Evolutionary conservation across 352 stramenopile species (phyloP).

Genomic region (Phytophthora litchii): DNA sequence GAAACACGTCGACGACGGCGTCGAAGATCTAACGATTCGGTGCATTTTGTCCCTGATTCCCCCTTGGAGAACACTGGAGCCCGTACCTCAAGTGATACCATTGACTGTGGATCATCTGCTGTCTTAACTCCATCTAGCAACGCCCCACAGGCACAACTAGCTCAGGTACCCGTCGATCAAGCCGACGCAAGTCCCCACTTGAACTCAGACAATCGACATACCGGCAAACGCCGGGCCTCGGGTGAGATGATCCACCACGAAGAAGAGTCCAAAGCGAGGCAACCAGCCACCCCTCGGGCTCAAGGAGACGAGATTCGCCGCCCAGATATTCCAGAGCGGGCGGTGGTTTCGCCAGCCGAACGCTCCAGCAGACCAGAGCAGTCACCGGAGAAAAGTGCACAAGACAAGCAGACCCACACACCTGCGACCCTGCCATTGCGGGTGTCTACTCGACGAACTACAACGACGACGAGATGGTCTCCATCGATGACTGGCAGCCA

Average conservation of each 20-base stretch:
- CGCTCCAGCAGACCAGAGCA: not conserved
- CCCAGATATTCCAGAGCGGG: slow-evolving; percentile 22
- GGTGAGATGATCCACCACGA: slow-evolving; percentile 28
- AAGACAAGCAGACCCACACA: slow-evolving; percentile 2
- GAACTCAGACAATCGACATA: slow-evolving; percentile 14
- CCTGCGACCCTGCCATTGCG: slow-evolving; percentile 8
- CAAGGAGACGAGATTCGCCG: slow-evolving; percentile 21
- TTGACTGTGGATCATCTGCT: slow-evolving; percentile 31
- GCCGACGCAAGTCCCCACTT: slow-evolving; percentile 2
- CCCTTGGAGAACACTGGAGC: slow-evolving; percentile 10
- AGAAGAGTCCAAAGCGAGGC: slow-evolving; percentile 15
- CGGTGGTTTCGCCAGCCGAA: slow-evolving; percentile 18
- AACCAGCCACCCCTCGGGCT: slow-evolving; percentile 1
- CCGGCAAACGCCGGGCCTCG: slow-evolving; percentile 27
- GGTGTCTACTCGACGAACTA: slow-evolving; percentile 33
- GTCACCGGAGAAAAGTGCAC: not conserved
- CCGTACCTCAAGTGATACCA: slow-evolving; percentile 5
- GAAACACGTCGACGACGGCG: slow-evolving; percentile 18
- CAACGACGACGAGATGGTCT: slow-evolving; percentile 37
- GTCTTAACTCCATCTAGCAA: slow-evolving; percentile 17
- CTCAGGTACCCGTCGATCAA: not conserved
- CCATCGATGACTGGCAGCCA: slow-evolving; percentile 20
- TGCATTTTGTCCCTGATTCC: not conserved
- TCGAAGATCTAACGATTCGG: slow-evolving; percentile 14
- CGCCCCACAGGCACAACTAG: slow-evolving; percentile 5